phyloP scores from a whole-genome alignment of 2,329 filamentous ascomycete species.

The Exophiala xenobiotica region DNA sequence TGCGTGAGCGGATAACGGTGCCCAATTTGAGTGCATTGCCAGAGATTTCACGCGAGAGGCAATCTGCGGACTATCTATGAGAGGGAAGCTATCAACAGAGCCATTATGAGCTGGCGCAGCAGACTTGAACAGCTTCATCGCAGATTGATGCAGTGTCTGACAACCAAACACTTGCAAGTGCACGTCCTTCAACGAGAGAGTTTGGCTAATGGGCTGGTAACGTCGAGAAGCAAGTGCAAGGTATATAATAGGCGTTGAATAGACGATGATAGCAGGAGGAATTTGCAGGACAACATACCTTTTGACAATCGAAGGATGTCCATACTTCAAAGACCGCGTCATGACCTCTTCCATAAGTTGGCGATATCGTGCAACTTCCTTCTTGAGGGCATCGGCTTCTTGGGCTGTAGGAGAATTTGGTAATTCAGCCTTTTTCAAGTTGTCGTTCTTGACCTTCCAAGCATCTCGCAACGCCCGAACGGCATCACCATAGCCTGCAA shows the following conservation, averaged over 20 bases:
- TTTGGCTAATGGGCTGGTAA: background rate
- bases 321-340: slow-evolving; percentile 43
- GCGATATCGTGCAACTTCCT: slow-evolving; percentile 58
- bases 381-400: slow-evolving; percentile 56
- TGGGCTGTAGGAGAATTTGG: slow-evolving; percentile 43
- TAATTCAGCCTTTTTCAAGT: slow-evolving; percentile 58
- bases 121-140: background rate
- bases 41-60: slow-evolving; percentile 9
- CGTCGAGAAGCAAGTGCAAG: background rate
- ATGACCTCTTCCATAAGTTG: slow-evolving; percentile 56
- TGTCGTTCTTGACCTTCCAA: slow-evolving; percentile 59
- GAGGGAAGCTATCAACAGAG: slow-evolving; percentile 17
- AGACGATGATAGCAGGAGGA: slow-evolving; percentile 4
- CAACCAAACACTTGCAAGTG: background rate
- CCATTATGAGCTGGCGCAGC: slow-evolving; percentile 4
- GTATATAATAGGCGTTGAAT: background rate
- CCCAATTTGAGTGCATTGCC: background rate
- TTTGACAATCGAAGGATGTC: slow-evolving; percentile 48
- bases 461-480: slow-evolving; percentile 60
- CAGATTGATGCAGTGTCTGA: background rate
- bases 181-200: background rate
- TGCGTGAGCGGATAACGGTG: slow-evolving; percentile 4
- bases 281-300: slow-evolving; percentile 45
- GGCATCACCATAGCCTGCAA: slow-evolving; percentile 60
- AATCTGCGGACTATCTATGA: slow-evolving; percentile 25